Base-by-base conservation (phyloP, 2,329 filamentous ascomycete genomes). In the Pseudogymnoascus sp. region DNA sequence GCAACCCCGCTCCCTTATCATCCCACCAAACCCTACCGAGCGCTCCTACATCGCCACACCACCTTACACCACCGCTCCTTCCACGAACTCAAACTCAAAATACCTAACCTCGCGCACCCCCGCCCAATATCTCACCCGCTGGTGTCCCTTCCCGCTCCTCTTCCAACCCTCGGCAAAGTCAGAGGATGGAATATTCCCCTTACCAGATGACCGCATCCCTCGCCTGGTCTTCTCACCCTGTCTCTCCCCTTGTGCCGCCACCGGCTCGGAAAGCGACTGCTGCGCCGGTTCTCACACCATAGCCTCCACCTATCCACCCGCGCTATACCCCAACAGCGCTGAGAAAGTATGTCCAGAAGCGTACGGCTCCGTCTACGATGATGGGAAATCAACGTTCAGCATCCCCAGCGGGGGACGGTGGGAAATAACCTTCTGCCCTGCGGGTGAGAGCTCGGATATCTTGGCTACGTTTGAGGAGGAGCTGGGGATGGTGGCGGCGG, bases 71-170 rank as follows among this genome's bases (percentile, higher is more conserved):
- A 77, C 75, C 62, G 67, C 68, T 5, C 67, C 66, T 73, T 82
- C 61, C 81, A 85, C 69, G 83, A 90, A 88, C 70, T 73, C 75
- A 34, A 79, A 82, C 0, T 88, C 80, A 66, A 57, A 85, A 86
- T 0, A 78, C 90, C 34, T 85, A 86, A 0, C 84, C 87, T 65
- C 87, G 92, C 65, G 70, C 76, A 15, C 72, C 74, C 5, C 76
- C 84, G 62, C 83, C 82, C 41, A 79, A 83, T n/a, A 52, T 3
- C 41, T 35, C 26, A 30, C 15, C 5, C 30, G 70, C 75, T 95
- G 89, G 90, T 95, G 90, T 72, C 90, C 89, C 0, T 92, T 88
- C 86, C 82, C 88, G 64, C 77, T 90, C 45, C 87, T 91, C 66
- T 78, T 83, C 19, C 81, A 81, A 60, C 82, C 83, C 12, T 89